phyloP scores from a whole-genome alignment of 495 filamentous ascomycete genomes.

The Trichoderma erinaceum region DNA sequence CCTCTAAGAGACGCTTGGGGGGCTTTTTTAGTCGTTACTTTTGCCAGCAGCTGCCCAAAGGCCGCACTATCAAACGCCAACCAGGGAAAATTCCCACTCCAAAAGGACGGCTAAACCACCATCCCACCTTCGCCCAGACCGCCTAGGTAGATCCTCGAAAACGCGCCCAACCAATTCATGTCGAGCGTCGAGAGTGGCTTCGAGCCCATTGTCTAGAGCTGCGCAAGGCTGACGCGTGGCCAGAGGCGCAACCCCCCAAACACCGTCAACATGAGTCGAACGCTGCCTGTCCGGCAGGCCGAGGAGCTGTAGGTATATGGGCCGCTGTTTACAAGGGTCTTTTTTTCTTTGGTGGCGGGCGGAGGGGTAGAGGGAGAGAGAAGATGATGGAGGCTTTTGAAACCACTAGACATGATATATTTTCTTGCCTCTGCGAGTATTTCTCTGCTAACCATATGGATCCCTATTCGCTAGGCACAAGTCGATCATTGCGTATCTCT shows the following conservation, averaged over 20 bases:
- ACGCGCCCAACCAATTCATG: constrained; percentile 14
- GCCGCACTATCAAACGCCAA: background rate
- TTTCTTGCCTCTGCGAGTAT: too few relatives aligned
- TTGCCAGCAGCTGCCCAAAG: background rate
- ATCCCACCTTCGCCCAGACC: constrained; percentile 13
- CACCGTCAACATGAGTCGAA: constrained; percentile 12
- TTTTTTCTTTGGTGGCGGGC: background rate
- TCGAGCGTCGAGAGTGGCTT: constrained; percentile 13
- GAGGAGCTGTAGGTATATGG: constrained; percentile 14
- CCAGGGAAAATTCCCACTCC: background rate
- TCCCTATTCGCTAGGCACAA: constrained; percentile 61
- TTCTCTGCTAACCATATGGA: background rate
- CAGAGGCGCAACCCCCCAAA: constrained; percentile 11
- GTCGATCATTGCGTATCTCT: constrained; percentile 81
- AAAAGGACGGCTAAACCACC: constrained; percentile 2
- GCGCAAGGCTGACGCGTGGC: constrained; percentile 14
- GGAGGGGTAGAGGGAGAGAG: background rate
- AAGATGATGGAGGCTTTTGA: background rate
- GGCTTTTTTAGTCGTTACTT: background rate
- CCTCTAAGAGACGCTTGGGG: background rate
- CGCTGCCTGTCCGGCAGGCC: constrained; percentile 10
- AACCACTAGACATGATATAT: background rate
- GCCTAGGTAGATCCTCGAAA: constrained; percentile 1
- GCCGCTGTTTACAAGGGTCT: constrained; percentile 4
- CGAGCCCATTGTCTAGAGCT: constrained; percentile 12